Evolutionary conservation across 352 stramenopile genomes (phyloP), one percentile per base, ranked within the genome.

Genomic region (Aphanomyces astaci): DNA sequence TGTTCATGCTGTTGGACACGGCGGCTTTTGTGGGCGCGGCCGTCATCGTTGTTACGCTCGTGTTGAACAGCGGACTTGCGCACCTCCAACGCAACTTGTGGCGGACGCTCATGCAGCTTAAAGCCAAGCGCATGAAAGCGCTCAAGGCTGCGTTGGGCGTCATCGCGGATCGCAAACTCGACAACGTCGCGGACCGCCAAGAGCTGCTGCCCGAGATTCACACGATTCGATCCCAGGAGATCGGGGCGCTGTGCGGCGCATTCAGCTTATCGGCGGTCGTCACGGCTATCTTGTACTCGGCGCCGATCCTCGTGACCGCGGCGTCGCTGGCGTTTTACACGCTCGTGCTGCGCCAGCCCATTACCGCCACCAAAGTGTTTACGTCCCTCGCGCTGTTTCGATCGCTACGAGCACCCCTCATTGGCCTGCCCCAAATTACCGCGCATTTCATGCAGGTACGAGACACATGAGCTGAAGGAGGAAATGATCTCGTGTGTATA

Each of bases 111-210:
- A 77, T 82, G 73, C 7, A 52, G 10, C 43, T 66, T 43, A 80
- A 78, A 17, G 77, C 82, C 25, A 51, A 46, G 10, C 79, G 77
- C 48, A 79, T 84, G 74, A 78, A 76, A 28, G 74, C 88, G 7
- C 64, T 87, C 30, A 78, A 74, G 22, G 80, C 90, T 36, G 78
- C 92, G 49, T 80, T 93, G 30, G 56, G 68, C 0, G 66, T 68
- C 0, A 60, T 87, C 30, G 80, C 75, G 19, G 43, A 57, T 19
- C 22, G 25, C 24, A 94, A 97, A 56, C 91, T 98, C 72, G 98
- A 98, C 71, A 89, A 98, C 54, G 94, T 97, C 76, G 89, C 90
- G 13, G 98, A 89, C 88, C 93, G 98, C 74, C 67, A 78, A 48
- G 84, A 93, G 28, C 96, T 98, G 72, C 78, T 79, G 3, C 85